phyloP scores from a whole-genome alignment of 495 filamentous ascomycete genomes.

The Podospora didyma region DNA sequence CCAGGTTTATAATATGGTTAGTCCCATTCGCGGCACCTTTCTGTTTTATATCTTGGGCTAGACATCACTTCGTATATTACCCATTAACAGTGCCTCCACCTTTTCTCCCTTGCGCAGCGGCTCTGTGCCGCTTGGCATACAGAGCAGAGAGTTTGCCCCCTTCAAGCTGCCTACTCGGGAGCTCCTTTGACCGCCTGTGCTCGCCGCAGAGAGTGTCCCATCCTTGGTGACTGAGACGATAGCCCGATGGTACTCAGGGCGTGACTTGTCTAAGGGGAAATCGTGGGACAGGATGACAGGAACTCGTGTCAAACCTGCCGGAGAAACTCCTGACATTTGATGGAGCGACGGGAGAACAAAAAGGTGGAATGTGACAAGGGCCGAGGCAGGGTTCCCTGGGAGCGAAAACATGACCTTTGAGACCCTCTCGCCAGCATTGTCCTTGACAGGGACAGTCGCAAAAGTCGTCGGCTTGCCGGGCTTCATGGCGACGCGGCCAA shows the following conservation, averaged over 20 bases:
- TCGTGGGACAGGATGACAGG: slow-evolving; percentile 68
- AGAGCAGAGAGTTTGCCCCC: slow-evolving; percentile 81
- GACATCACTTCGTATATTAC: slow-evolving; percentile 27
- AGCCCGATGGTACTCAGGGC: slow-evolving; percentile 86
- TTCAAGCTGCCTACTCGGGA: slow-evolving; percentile 84
- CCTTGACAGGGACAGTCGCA: slow-evolving; percentile 72
- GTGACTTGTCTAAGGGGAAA: slow-evolving; percentile 63
- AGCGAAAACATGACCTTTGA: slow-evolving; percentile 81
- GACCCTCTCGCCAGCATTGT: slow-evolving; percentile 51
- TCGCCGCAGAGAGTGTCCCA: slow-evolving; percentile 69
- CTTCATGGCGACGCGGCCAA: slow-evolving; percentile 96
- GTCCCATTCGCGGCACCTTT: background rate
- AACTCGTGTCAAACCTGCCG: slow-evolving; percentile 66
- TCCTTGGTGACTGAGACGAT: slow-evolving; percentile 53
- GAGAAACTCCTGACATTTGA: slow-evolving; percentile 56
- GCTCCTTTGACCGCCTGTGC: slow-evolving; percentile 87
- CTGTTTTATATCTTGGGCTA: slow-evolving; percentile 4
- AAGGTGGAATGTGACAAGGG: slow-evolving; percentile 86
- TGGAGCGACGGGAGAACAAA: slow-evolving; percentile 90
- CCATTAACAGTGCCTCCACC: slow-evolving; percentile 44
- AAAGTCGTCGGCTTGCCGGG: slow-evolving; percentile 97
- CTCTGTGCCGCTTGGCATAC: slow-evolving; percentile 54
- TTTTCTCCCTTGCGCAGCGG: slow-evolving; percentile 39
- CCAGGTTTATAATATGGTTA: slow-evolving; percentile 15
- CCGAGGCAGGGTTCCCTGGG: slow-evolving; percentile 91